Percentiles rank a stretch among this genome's conserved stretches.
These are phyloP conservation scores for Croton laevigatus DNA, from an alignment of 441 rosid species.

Conservation along the genomic window DNA sequence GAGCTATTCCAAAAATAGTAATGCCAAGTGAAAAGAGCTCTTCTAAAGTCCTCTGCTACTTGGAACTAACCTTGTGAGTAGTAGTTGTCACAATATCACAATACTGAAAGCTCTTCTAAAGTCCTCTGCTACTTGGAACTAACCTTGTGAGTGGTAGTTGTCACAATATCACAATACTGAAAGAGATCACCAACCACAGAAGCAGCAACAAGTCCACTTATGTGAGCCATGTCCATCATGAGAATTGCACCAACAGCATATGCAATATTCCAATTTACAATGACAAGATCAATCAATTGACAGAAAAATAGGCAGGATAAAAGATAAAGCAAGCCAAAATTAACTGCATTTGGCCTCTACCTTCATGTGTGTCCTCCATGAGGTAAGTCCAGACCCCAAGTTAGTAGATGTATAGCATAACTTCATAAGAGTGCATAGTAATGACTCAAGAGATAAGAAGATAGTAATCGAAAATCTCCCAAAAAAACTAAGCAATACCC, in stretches of 20 bases:
- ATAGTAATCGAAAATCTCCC: no score
- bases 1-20: no score
- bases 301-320: background rate
- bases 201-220: conserved; percentile 88
- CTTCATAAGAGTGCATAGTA: no score
- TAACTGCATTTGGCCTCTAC: conserved; percentile 40
- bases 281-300: conserved; percentile 22
- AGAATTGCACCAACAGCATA: conserved; percentile 89
- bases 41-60: background rate
- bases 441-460: no score
- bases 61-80: conserved; percentile 67
- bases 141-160: conserved; percentile 94
- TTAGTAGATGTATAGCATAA: background rate
- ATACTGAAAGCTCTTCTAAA: conserved; percentile 29
- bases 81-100: conserved; percentile 94
- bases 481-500: no score
- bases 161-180: conserved; percentile 82
- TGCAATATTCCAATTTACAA: conserved; percentile 54
- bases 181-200: conserved; percentile 84
- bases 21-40: background rate
- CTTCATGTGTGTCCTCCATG: conserved; percentile 93
- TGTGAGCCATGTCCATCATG: conserved; percentile 98
- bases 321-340: background rate
- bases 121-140: background rate
- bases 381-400: conserved; percentile 87